Conservation (phyloP, 1,284 basidiomycete genomes). For the Gastroboletus turbinatus region DNA sequence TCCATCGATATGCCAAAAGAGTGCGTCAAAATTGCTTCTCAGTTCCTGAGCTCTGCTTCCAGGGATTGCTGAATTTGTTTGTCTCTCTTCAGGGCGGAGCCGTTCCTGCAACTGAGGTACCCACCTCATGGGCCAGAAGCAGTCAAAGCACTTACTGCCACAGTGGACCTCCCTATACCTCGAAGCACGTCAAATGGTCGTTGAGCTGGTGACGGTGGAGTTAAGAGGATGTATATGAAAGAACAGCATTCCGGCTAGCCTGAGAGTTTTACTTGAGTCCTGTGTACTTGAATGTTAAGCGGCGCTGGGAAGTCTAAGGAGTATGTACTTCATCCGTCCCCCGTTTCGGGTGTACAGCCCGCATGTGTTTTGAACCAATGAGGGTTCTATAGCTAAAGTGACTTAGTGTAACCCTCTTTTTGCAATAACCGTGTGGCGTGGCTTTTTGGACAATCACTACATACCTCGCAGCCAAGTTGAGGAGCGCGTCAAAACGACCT, state of each 20-base stretch:
- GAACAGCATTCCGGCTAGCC: not conserved
- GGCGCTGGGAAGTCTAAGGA: not conserved
- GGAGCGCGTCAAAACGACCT: no score
- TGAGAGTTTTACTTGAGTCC: not conserved
- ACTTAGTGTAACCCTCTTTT: not conserved
- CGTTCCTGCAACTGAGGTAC: constrained; percentile 20
- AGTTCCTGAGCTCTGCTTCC: not conserved
- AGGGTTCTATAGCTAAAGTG: no score
- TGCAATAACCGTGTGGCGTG: not conserved
- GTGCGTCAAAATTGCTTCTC: constrained; percentile 25
- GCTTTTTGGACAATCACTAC: not conserved
- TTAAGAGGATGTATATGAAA: not conserved
- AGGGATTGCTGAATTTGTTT: not conserved
- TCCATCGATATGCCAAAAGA: constrained; percentile 44
- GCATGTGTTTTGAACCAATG: not conserved
- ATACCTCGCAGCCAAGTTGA: not conserved
- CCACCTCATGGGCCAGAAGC: constrained; percentile 24
- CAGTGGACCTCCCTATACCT: constrained; percentile 18
- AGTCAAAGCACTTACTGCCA: constrained; percentile 7
- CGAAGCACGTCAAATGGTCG: not conserved
- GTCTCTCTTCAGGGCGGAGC: constrained; percentile 20
- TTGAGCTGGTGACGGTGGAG: not conserved
- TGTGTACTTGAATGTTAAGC: not conserved
- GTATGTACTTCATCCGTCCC: constrained; percentile 7
- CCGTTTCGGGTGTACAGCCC: not conserved